Base-by-base conservation (phyloP, 2,329 filamentous ascomycete genomes). In the Exophiala xenobiotica region DNA sequence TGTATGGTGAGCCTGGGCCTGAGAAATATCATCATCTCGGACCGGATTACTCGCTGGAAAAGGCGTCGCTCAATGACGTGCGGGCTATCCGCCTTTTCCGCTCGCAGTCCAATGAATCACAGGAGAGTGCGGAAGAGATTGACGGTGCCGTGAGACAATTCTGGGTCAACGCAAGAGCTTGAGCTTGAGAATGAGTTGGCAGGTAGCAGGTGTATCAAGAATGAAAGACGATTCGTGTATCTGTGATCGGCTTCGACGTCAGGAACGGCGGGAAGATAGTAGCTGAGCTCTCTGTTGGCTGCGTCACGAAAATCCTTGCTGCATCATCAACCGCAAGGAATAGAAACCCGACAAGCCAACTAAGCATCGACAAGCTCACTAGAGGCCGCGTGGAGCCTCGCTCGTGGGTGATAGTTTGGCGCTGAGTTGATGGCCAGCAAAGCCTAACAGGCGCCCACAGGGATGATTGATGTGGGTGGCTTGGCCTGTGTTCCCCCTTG, bases 321-420 rank as follows among this genome's bases (percentile, higher is more conserved):
- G 31, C 31, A 35, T 35, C 31, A 8, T 12, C 18, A 14, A n/a
- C n/a, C 19, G 18, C 29, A 11, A 11, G 29, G 39, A 23, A 22
- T 33, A 27, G 29, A 26, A 42, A 20, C 37, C 19, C 39, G 40
- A 35, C 44, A 29, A 40, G 23, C 6, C 39, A 19, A 51, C 42
- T 49, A 56, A 56, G 53, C 53, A 56, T 43, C 35, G 23, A 49
- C 53, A 56, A 56, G 53, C 53, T 56, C 42, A 26, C 42, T 56
- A 52, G 53, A 47, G 47, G 39, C 53, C 53, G 53, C 46, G 45
- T 33, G 31, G 33, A 20, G 9, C 9, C 23, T n/a, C 7, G 7
- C 14, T 11, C 19, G 38, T 40, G 38, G 38, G 20, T 24, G 19
- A n/a, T 9, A 23, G 38, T 11, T 33, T 20, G 38, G 38, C 9